These are phyloP conservation scores for Hansfordia pulvinata DNA, from an alignment of 2,329 filamentous ascomycete species.

Conservation along the genomic window DNA sequence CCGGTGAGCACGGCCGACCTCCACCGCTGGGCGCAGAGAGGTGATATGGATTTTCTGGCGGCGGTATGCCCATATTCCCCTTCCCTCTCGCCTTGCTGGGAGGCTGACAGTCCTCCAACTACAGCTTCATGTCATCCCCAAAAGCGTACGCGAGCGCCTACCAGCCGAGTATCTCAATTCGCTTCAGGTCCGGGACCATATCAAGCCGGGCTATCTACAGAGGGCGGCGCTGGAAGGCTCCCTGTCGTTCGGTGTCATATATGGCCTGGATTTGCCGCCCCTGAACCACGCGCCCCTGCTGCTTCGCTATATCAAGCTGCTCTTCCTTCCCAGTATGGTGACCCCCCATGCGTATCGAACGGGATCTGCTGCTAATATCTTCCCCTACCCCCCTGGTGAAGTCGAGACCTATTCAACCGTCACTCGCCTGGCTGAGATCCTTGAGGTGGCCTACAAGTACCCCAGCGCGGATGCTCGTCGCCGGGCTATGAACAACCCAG, in stretches of 20 bases:
- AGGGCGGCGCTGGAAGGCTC: conserved; percentile 45
- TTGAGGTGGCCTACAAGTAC: conserved; percentile 44
- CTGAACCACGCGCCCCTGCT: conserved; percentile 58
- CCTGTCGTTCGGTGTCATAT: conserved; percentile 51
- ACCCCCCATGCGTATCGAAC: background rate
- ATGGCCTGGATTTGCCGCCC: conserved; percentile 57
- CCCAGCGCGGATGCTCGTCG: conserved; percentile 29
- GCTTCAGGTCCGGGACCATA: conserved; percentile 36
- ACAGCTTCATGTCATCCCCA: conserved; percentile 43
- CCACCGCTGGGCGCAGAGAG: conserved; percentile 49
- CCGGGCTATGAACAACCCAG: conserved; percentile 50
- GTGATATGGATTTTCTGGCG: conserved; percentile 58
- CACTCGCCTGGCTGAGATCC: conserved; percentile 36
- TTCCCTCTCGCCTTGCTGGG: background rate
- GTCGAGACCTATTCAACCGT: conserved; percentile 51
- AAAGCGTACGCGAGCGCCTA: conserved; percentile 51
- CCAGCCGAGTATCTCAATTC: conserved; percentile 45
- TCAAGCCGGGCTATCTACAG: conserved; percentile 49
- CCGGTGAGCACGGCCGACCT: conserved; percentile 68
- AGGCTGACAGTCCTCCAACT: conserved; percentile 1
- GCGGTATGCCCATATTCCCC: conserved; percentile 33
- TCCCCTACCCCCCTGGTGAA: no score
- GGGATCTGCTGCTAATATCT: conserved; percentile 12
- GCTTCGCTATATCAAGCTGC: conserved; percentile 53
- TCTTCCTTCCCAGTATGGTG: conserved; percentile 59